Conservation (phyloP, 805 yeast species). For the Pichia cephalocereana region DNA sequence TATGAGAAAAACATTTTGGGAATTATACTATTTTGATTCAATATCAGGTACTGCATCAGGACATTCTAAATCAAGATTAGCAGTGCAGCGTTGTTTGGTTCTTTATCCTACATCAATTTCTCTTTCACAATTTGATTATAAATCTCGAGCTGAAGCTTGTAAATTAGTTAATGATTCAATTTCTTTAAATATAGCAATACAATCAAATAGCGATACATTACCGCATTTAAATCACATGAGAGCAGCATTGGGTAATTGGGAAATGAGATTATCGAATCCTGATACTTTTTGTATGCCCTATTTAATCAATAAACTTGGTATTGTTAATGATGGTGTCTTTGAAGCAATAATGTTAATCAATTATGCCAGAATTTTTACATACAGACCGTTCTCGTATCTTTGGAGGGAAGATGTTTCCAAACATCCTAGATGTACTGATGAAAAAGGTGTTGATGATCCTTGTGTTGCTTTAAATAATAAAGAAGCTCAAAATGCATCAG, state of each 20-base stretch:
- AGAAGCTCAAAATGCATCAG: constrained; percentile 18
- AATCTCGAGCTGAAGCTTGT: constrained; percentile 36
- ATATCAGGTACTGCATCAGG: constrained; percentile 49
- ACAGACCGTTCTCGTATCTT: constrained; percentile 43
- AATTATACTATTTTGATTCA: constrained; percentile 41
- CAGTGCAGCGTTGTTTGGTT: constrained; percentile 28
- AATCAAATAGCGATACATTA: constrained; percentile 30
- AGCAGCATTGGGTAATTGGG: constrained; percentile 44
- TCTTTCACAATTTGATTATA: constrained; percentile 34
- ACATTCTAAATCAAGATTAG: constrained; percentile 31
- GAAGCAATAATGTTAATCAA: constrained; percentile 39
- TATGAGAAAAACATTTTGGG: constrained; percentile 44
- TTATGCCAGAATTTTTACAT: constrained; percentile 47
- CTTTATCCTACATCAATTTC: constrained; percentile 32
- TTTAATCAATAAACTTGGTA: constrained; percentile 33
- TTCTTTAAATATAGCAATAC: constrained; percentile 36
- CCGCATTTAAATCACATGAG: constrained; percentile 31
- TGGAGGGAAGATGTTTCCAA: constrained; percentile 42
- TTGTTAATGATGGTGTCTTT: constrained; percentile 45
- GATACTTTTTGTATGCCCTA: constrained; percentile 33
- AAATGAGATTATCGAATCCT: constrained; percentile 36
- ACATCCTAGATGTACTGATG: constrained; percentile 30
- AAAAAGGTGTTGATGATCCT: constrained; percentile 20
- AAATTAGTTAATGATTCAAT: constrained; percentile 43
- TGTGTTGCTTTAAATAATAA: constrained; percentile 25